Percentiles rank a stretch among this genome's conserved stretches.
Evolutionary conservation across 495 filamentous ascomycete species (phyloP).

Genomic region (Apiosordaria backusii): DNA sequence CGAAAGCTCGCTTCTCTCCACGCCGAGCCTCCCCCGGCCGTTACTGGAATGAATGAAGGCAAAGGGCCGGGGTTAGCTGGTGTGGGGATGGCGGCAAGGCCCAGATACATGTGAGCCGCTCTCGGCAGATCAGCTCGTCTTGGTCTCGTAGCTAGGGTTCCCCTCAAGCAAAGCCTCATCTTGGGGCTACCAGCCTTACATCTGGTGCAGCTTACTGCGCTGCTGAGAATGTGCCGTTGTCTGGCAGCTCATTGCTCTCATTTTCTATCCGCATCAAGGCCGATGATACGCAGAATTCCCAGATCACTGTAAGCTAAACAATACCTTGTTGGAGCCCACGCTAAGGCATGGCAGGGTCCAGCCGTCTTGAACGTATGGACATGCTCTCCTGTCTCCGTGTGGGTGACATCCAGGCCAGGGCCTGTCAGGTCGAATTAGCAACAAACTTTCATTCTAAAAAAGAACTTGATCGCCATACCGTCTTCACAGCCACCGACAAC

Average conservation of each 20-base stretch:
- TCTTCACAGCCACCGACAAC: constrained; percentile 84
- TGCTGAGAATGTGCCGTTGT: not conserved
- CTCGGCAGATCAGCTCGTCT: too few relatives aligned
- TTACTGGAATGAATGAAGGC: not conserved
- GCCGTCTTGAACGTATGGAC: constrained; percentile 74
- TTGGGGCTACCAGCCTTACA: not conserved
- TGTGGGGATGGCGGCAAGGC: too few relatives aligned
- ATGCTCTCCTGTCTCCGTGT: constrained; percentile 83
- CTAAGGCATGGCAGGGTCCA: constrained; percentile 62
- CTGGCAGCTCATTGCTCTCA: constrained; percentile 14
- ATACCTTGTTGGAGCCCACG: constrained; percentile 89
- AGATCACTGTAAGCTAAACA: constrained; percentile 85
- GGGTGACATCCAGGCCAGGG: constrained; percentile 66
- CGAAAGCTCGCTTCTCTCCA: not conserved
- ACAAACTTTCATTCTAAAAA: not conserved
- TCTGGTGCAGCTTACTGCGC: not conserved
- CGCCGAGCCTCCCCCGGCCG: not conserved
- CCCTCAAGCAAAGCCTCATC: too few relatives aligned
- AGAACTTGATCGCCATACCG: constrained; percentile 40
- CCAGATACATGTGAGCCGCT: too few relatives aligned
- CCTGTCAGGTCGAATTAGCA: constrained; percentile 27
- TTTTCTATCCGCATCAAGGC: constrained; percentile 47
- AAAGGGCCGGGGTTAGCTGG: not conserved
- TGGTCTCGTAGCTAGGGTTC: too few relatives aligned
- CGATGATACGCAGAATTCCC: constrained; percentile 78